Evolutionary conservation across 768 basidiomycete species (phyloP).

Genomic region (Pholiota conissans): DNA sequence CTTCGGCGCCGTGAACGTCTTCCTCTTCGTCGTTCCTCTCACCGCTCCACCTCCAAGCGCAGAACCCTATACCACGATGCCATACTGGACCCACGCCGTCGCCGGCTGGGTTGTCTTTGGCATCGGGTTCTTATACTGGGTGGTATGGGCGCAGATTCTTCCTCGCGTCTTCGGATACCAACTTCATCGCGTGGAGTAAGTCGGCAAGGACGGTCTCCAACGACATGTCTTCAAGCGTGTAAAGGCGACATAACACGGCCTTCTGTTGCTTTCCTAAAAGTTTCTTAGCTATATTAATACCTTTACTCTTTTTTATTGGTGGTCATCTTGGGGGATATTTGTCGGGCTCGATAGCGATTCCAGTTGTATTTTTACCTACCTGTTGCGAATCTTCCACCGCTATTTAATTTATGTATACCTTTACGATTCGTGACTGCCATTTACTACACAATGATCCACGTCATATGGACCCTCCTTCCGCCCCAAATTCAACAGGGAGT

Average conservation of each 20-base stretch:
- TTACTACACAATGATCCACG: too few species aligned
- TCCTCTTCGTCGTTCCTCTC: conserved; percentile 55
- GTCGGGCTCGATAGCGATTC: too few species aligned
- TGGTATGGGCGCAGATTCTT: conserved; percentile 28
- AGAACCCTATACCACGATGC: conserved; percentile 49
- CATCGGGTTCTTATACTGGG: conserved; percentile 37
- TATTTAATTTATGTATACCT: too few species aligned
- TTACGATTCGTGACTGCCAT: too few species aligned
- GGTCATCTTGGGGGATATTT: too few species aligned
- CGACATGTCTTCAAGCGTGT: conserved; percentile 22
- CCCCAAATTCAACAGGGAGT: too few species aligned
- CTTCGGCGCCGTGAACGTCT: conserved; percentile 61
- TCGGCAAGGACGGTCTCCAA: conserved; percentile 33
- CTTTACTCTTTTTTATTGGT: background rate
- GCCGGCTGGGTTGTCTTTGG: conserved; percentile 40
- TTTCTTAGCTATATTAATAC: background rate
- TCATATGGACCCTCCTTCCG: too few species aligned
- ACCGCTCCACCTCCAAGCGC: conserved; percentile 47
- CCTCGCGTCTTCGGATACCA: conserved; percentile 30
- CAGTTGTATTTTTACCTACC: too few species aligned
- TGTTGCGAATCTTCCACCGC: too few species aligned
- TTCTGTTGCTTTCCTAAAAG: background rate
- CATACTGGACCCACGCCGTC: conserved; percentile 54
- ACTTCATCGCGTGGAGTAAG: conserved; percentile 27
- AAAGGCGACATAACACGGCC: background rate